Evolutionary conservation across 2,329 filamentous ascomycete genomes (phyloP), one percentile per base, ranked within the genome.

Genomic region (Epichloe amarillans): DNA sequence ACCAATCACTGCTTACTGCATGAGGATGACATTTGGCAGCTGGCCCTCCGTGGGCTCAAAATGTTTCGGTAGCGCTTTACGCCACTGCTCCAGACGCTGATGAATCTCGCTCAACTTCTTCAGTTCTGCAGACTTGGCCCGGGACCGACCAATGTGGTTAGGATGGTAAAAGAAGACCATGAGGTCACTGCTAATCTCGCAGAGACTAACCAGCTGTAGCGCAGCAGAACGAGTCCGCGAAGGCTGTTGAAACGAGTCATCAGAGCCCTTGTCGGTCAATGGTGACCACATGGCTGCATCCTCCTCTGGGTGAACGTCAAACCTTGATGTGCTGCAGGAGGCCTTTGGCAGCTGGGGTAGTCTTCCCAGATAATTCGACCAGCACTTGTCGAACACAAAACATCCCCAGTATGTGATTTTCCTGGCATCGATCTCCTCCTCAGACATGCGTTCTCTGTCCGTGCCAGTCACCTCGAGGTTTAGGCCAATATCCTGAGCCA

Each of bases 321-420:
- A 86, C 64, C 91, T 95, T 26, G 88, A 84, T 1, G 89, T 87
- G 36, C 84, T 95, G 59, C 88, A 86, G 7, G 86, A 86, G 33
- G 82, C 81, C 41, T 80, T 83, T 0, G 88, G 84, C 11, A 97
- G 72, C 65, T 96, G 91, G 11, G 93, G 91, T 54, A 96, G 74
- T 42, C 93, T 84, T 46, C 93, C 91, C 26, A 97, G 78, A 60
- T 97, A 97, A 64, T 96, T 97, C 47, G 90, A 95, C 90, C 91
- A 97, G 66, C 88, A 95, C 75, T 96, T 97, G 71, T 98, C 93
- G 64, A 97, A 95, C n/a, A 95, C 70, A 66, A 93, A 97, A 64
- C 90, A 96, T 6, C 93, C 93, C 93, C 93, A 97, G 62, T 96
- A 97, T 0, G 93, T 97, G 41, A 97, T 84, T 49, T 87, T 78